Conservation (phyloP, 148 eudicot species). For the Talinum fruticosum region DNA sequence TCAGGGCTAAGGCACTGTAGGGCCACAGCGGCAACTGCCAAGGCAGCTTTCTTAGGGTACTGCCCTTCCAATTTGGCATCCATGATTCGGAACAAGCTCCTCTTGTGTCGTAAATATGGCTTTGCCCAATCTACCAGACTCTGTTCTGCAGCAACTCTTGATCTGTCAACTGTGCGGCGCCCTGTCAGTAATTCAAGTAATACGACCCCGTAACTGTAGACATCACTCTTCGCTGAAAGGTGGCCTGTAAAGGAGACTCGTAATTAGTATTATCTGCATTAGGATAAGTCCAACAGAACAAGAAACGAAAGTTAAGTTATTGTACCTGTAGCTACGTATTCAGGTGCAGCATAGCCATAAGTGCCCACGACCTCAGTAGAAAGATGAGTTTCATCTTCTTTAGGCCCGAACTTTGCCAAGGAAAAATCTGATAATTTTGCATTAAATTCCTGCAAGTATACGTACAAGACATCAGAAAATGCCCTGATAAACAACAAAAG, state of each 20-base stretch:
- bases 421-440: slow-evolving; percentile 75
- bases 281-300: not conserved
- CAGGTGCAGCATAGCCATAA: slow-evolving; percentile 78
- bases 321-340: slow-evolving; percentile 69
- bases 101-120: slow-evolving; percentile 60
- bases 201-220: slow-evolving; percentile 81
- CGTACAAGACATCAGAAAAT: slow-evolving; percentile 16
- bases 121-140: slow-evolving; percentile 78
- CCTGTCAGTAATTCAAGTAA: slow-evolving; percentile 67
- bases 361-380: slow-evolving; percentile 83
- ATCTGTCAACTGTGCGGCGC: slow-evolving; percentile 63
- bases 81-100: slow-evolving; percentile 75
- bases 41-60: slow-evolving; percentile 75
- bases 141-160: slow-evolving; percentile 55
- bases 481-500: not conserved
- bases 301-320: not conserved
- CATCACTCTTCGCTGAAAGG: slow-evolving; percentile 67
- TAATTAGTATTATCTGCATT: not conserved
- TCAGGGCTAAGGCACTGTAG: slow-evolving; percentile 50
- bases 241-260: slow-evolving; percentile 46
- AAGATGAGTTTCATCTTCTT: slow-evolving; percentile 70
- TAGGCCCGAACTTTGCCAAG: slow-evolving; percentile 74
- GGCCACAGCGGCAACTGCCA: slow-evolving; percentile 55
- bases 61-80: slow-evolving; percentile 77
- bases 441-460: slow-evolving; percentile 55